Percentiles rank a stretch among this genome's conserved stretches.
These are phyloP conservation scores for Mariannaea sp. DNA, from an alignment of 2,329 filamentous ascomycete genomes.

Conservation along the genomic window DNA sequence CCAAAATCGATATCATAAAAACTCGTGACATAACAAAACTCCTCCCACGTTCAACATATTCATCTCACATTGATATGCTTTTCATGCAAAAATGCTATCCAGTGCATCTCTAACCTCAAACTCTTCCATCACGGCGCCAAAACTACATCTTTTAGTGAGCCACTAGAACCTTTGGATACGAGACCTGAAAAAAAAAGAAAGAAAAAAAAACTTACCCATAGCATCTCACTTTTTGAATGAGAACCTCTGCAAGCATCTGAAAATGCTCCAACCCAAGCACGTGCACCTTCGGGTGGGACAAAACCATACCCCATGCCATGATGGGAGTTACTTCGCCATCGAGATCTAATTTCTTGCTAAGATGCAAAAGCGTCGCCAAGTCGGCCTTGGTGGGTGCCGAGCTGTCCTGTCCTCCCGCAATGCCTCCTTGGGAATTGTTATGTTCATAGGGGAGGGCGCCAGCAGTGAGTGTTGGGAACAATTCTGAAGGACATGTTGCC, in stretches of 20 bases:
- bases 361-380: slow-evolving; percentile 78
- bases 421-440: slow-evolving; percentile 44
- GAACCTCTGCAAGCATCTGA: slow-evolving; percentile 70
- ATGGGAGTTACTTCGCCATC: slow-evolving; percentile 93
- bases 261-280: slow-evolving; percentile 73
- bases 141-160: slow-evolving; percentile 46
- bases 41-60: slow-evolving; percentile 1
- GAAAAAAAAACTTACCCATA: slow-evolving; percentile 78
- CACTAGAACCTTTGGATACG: not conserved
- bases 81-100: slow-evolving; percentile 57
- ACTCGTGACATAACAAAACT: not conserved
- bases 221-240: slow-evolving; percentile 82
- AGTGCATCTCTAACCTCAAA: slow-evolving; percentile 79
- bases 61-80: slow-evolving; percentile 14
- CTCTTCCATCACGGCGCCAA: slow-evolving; percentile 68
- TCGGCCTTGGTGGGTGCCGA: slow-evolving; percentile 80
- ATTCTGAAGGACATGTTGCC: slow-evolving; percentile 83
- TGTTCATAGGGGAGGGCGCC: slow-evolving; percentile 61
- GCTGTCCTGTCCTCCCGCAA: slow-evolving; percentile 65
- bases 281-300: slow-evolving; percentile 70
- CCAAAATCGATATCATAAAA: not conserved
- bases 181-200: slow-evolving; percentile 37
- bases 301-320: slow-evolving; percentile 88
- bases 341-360: slow-evolving; percentile 80
- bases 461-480: slow-evolving; percentile 54